These are phyloP conservation scores for Barnettozyma sp. DNA, from an alignment of 805 yeast genomes.

Conservation along the genomic window DNA sequence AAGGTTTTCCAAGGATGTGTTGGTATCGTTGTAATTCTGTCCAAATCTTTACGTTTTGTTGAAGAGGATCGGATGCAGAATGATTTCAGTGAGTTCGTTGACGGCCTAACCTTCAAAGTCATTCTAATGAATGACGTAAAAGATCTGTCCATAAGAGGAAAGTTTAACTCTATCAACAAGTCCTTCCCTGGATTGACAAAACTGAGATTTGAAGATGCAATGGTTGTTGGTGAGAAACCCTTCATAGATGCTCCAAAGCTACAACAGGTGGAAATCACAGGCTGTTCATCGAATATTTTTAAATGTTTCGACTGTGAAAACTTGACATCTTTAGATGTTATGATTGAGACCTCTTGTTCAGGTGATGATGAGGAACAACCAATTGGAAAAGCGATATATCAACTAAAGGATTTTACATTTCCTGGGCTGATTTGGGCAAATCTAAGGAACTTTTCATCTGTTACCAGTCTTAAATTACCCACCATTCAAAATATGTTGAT, in stretches of 20 bases:
- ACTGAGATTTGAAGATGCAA: constrained; percentile 3
- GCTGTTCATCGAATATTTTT: constrained; percentile 1
- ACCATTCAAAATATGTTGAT: constrained; percentile 8
- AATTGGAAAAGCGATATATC: constrained; percentile 4
- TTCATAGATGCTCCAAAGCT: constrained; percentile 4
- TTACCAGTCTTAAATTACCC: constrained; percentile 2
- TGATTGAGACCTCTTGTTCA: neutral
- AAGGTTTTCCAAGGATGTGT: constrained; percentile 1
- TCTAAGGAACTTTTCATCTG: constrained; percentile 6
- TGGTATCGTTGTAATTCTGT: constrained; percentile 6
- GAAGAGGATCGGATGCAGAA: neutral
- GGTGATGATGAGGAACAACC: constrained; percentile 4
- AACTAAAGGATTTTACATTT: neutral
- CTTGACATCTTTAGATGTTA: constrained; percentile 6
- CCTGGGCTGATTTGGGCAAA: constrained; percentile 8
- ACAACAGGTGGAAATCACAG: neutral
- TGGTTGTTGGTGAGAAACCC: neutral
- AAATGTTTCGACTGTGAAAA: neutral
- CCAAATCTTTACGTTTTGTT: constrained; percentile 1
- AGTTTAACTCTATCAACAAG: constrained; percentile 3
- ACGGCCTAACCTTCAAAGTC: constrained; percentile 6
- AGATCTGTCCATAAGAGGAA: neutral
- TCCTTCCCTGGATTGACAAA: constrained; percentile 3
- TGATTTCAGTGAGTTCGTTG: constrained; percentile 2
- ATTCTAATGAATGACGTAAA: neutral